These are phyloP conservation scores for Candida awuae DNA, from an alignment of 805 yeast genomes.

Conservation along the genomic window DNA sequence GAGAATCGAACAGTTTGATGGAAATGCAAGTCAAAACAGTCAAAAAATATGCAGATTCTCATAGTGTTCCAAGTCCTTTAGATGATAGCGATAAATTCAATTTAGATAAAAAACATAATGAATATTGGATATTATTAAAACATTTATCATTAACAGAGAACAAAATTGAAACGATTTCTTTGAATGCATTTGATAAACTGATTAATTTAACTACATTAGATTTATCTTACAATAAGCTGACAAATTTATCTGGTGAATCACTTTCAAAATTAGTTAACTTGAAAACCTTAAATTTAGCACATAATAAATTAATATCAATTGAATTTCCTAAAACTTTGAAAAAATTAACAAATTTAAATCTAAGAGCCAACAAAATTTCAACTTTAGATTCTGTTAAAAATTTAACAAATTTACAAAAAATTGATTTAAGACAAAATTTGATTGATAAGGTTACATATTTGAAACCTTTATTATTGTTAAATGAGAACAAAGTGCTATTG, in stretches of 20 bases:
- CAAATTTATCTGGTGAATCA: constrained; percentile 42
- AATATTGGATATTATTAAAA: constrained; percentile 31
- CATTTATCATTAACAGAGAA: constrained; percentile 36
- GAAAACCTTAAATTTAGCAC: constrained; percentile 46
- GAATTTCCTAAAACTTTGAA: constrained; percentile 33
- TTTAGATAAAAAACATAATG: not conserved
- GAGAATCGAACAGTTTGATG: not conserved
- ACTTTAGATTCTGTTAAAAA: constrained; percentile 39
- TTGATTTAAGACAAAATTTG: constrained; percentile 45
- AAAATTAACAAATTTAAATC: constrained; percentile 39
- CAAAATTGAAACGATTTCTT: constrained; percentile 27
- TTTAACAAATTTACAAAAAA: constrained; percentile 36
- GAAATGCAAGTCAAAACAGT: not conserved
- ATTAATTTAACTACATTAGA: constrained; percentile 38
- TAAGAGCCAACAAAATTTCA: constrained; percentile 40
- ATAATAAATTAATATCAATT: constrained; percentile 34
- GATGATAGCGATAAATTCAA: not conserved
- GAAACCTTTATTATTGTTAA: constrained; percentile 32
- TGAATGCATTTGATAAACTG: constrained; percentile 25
- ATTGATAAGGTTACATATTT: constrained; percentile 32
- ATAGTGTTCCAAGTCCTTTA: too few relatives aligned
- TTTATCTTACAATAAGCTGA: constrained; percentile 45
- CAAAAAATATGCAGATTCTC: not conserved
- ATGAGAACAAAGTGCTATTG: constrained; percentile 17
- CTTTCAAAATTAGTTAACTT: constrained; percentile 40